These are phyloP conservation scores for Fragaria ananassa DNA, from an alignment of 306 rosid species.

Conservation along the genomic window DNA sequence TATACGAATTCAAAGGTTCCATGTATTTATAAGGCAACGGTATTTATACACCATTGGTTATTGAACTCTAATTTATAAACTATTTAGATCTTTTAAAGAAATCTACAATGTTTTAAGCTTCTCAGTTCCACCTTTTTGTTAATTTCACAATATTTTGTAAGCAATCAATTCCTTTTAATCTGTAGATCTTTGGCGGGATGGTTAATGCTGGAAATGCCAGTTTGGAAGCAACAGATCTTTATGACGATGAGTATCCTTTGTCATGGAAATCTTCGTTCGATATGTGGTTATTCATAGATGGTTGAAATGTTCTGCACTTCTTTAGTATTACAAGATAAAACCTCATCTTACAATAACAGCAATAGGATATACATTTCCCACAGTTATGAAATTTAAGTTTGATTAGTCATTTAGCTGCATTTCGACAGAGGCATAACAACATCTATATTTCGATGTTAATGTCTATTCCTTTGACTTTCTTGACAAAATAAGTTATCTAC, in stretches of 20 bases:
- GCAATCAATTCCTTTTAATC: slow-evolving; percentile 9
- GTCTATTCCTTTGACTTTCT: slow-evolving; percentile 36
- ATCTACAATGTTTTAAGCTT: background rate
- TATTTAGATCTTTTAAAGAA: background rate
- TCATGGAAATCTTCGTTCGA: background rate
- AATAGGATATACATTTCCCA: background rate
- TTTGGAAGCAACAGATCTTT: slow-evolving; percentile 65
- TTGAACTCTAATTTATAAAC: background rate
- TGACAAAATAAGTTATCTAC: slow-evolving; percentile 77
- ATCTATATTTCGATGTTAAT: slow-evolving; percentile 8
- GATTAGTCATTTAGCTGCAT: background rate
- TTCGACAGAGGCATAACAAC: background rate
- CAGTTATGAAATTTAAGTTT: background rate
- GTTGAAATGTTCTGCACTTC: background rate
- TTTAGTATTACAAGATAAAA: background rate
- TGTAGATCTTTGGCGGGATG: slow-evolving; percentile 83
- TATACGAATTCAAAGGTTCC: background rate
- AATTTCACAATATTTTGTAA: slow-evolving; percentile 14
- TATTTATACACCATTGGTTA: background rate
- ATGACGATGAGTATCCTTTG: slow-evolving; percentile 87
- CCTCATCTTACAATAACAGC: background rate
- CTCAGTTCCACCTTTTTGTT: slow-evolving; percentile 13
- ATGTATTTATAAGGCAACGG: background rate
- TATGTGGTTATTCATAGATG: background rate
- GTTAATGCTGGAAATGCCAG: slow-evolving; percentile 77